These are phyloP conservation scores for Rubus parviflorus DNA, from an alignment of 306 rosid species.

Conservation along the genomic window DNA sequence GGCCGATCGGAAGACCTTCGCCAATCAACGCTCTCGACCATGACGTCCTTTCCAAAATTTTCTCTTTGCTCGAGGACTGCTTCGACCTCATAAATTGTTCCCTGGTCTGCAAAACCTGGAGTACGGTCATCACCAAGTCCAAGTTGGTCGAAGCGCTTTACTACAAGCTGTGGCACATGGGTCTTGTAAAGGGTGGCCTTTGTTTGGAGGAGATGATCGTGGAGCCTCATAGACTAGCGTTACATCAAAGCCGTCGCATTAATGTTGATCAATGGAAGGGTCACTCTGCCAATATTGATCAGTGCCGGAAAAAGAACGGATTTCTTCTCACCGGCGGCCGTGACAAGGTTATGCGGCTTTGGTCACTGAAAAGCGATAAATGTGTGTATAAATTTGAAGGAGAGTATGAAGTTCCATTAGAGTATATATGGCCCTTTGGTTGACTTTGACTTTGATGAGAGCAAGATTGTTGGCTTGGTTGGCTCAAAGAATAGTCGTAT, in stretches of 20 bases:
- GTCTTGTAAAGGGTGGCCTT: constrained; percentile 1
- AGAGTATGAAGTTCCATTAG: neutral
- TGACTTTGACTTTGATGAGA: neutral
- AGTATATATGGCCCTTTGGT: neutral
- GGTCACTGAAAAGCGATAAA: neutral
- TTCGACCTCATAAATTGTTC: neutral
- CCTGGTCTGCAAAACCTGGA: neutral
- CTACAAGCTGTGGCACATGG: neutral
- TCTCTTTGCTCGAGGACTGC: neutral
- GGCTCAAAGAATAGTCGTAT: neutral
- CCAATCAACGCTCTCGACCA: neutral
- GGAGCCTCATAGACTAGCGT: neutral
- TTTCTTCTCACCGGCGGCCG: neutral
- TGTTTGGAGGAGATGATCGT: neutral
- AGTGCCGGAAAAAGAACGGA: neutral
- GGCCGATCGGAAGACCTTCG: neutral
- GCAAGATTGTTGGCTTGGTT: neutral
- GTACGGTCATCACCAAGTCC: neutral
- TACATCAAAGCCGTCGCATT: neutral
- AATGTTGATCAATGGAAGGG: neutral
- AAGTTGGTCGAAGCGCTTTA: neutral
- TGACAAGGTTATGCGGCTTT: neutral
- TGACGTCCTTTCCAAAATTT: neutral
- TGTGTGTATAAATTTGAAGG: neutral
- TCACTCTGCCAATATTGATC: neutral